Evolutionary conservation across 73 alveolate species (phyloP), one percentile per base, ranked within the genome.

Genomic region (Symbiodinium natans): DNA sequence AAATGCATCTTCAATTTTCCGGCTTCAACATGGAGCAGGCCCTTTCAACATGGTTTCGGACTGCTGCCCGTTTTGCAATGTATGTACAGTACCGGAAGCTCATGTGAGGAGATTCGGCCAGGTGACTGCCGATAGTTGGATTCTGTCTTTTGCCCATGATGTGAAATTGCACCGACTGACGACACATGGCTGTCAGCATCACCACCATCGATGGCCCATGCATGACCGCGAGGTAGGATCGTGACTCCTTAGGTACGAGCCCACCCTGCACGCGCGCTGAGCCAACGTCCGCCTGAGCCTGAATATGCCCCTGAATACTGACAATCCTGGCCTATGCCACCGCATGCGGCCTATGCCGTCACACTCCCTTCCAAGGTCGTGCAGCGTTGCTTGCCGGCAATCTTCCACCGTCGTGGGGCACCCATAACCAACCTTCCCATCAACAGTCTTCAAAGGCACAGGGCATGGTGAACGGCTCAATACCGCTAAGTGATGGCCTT

Each of bases 201-300:
- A 17, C 97, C 97, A 15, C 97, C 97, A 41, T 90, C 97, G 39
- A 90, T 90, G 48, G 97, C 97, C 97, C 97, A 90, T 29, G 97
- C 87, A 31, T 90, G 97, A 31, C 97, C 97, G 3, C 97, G 97
- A 8, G 97, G 97, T 36, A 90, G 77, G 52, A 90, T 90, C 89
- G 97, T 90, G 54, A 90, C 34, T 29, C 97, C 97, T 90, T 15
- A 40, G 77, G 13, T 10, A 39, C 52, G 10, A 21, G 15, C 41
- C 15, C 41, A 0, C 84, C 33, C 8, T 33, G 23, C 33, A 1
- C 41, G 34, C 83, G n/a, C n/a, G n/a, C n/a, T n/a, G n/a, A n/a
- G n/a, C 27, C 3, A 56, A 56, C 31, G 75, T 56, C n/a, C n/a
- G n/a, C n/a, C n/a, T n/a, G n/a, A n/a, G n/a, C n/a, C n/a, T n/a